Evolutionary conservation across 345 rosid species (phyloP).

Genomic region (Toxicodendron radicans): DNA sequence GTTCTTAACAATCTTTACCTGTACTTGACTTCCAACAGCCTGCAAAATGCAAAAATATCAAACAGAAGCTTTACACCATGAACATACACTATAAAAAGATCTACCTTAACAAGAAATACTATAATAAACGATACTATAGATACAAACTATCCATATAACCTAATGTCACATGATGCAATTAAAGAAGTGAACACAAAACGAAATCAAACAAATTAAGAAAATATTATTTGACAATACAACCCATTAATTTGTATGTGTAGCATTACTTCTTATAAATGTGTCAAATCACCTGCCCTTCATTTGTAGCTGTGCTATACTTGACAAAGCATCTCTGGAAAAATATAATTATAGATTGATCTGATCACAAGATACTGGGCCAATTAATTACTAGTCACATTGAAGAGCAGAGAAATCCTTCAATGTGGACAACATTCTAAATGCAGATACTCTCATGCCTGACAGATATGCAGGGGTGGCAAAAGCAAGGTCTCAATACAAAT

Average conservation of each 20-base stretch:
- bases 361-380: neutral
- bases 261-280: neutral
- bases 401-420: neutral
- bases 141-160: no score
- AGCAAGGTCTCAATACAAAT: constrained; percentile 1
- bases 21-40: constrained; percentile 74
- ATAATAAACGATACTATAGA: neutral
- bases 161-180: no score
- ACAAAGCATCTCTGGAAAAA: neutral
- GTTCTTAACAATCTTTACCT: constrained; percentile 89
- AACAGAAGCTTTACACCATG: neutral
- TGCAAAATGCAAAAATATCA: constrained; percentile 29
- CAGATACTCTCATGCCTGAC: neutral
- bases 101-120: neutral
- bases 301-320: neutral
- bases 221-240: no score
- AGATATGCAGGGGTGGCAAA: neutral
- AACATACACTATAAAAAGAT: neutral
- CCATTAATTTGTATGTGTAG: no score
- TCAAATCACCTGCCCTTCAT: neutral
- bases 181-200: no score
- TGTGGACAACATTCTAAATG: neutral
- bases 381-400: neutral
- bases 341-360: neutral
- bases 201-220: no score